Base-by-base conservation (phyloP, 306 rosid species). In the Malus fusca region DNA sequence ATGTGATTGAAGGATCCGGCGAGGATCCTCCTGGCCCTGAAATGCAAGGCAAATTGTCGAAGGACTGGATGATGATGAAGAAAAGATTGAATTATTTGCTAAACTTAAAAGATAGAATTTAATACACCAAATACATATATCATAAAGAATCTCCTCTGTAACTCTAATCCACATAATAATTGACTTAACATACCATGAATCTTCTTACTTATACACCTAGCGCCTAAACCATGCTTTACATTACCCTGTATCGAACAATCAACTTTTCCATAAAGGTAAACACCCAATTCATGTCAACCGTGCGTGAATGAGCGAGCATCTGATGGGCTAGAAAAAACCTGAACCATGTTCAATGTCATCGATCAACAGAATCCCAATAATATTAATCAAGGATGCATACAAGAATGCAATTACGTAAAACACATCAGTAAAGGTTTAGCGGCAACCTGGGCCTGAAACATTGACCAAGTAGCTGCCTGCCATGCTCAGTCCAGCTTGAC, bases 401-500 rank as follows among this genome's bases (percentile, higher is more conserved):
- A 73, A 43, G 13, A 77, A 77, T 76, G 78, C 79, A 73, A 72
- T 78, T 79, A 77, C 80, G 77, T 71, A 70, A 69, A 43, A 59
- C 73, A 79, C 72, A 63, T 80, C 76, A 56, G 48, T 67, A 77
- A 62, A 64, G 82, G 85, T 73, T 71, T 75, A 77, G 78, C 31
- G 78, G 70, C 69, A 78, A 82, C 73, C 81, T 25, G 72, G 77
- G 74, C 52, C 75, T 72, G 53, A 70, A 61, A 75, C 52, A 69
- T 80, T 81, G 23, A 44, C 42, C 25, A 52, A 42, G 66, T 23
- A 74, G 66, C 66, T 69, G 64, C 25, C 43, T 56, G 60, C 64
- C 76, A 73, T 31, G 87, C 82, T 80, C 84, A 93, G 75, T 93
- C 98, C 74, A 93, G 88, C 86, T 93, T 93, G 83, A 93, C 96